These are phyloP conservation scores for Coemansia sp. DNA, from an alignment of 192 early-diverging fungal genomes.

Conservation along the genomic window DNA sequence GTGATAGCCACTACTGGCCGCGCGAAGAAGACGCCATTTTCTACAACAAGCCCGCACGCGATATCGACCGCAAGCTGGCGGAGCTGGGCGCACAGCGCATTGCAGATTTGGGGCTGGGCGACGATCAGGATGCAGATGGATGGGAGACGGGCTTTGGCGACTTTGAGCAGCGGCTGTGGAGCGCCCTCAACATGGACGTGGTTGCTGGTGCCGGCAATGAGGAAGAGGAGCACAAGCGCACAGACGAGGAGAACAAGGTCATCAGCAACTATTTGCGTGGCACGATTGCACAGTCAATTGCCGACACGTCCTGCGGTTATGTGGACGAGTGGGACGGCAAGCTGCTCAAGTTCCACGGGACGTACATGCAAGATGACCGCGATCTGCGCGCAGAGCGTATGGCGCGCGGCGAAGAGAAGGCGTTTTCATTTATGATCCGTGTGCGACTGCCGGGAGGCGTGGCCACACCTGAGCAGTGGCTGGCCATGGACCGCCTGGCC, in stretches of 20 bases:
- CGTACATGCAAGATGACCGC: conserved; percentile 95
- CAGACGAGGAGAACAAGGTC: conserved; percentile 91
- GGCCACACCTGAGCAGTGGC: conserved; percentile 83
- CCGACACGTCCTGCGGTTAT: conserved; percentile 78
- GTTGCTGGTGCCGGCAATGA: conserved; percentile 57
- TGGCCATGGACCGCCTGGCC: conserved; percentile 90
- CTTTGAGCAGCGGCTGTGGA: conserved; percentile 84
- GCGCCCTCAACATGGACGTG: conserved; percentile 71
- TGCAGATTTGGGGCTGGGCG: conserved; percentile 70
- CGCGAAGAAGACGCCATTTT: conserved; percentile 83
- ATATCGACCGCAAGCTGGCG: conserved; percentile 76
- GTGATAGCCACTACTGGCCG: conserved; percentile 97
- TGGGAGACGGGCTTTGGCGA: conserved; percentile 75
- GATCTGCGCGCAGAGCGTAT: conserved; percentile 84
- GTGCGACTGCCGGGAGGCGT: conserved; percentile 91
- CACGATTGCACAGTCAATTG: conserved; percentile 81
- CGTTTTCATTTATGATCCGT: conserved; percentile 96
- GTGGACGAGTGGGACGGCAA: conserved; percentile 88
- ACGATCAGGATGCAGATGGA: conserved; percentile 94
- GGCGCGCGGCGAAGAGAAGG: conserved; percentile 84
- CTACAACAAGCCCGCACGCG: conserved; percentile 89
- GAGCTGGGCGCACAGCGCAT: conserved; percentile 72
- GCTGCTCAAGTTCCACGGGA: conserved; percentile 95
- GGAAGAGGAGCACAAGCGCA: conserved; percentile 62
- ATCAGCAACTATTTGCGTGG: conserved; percentile 90